Evolutionary conservation across 1,139 yeast genomes (phyloP).

Genomic region (Arxiozyma telluris): DNA sequence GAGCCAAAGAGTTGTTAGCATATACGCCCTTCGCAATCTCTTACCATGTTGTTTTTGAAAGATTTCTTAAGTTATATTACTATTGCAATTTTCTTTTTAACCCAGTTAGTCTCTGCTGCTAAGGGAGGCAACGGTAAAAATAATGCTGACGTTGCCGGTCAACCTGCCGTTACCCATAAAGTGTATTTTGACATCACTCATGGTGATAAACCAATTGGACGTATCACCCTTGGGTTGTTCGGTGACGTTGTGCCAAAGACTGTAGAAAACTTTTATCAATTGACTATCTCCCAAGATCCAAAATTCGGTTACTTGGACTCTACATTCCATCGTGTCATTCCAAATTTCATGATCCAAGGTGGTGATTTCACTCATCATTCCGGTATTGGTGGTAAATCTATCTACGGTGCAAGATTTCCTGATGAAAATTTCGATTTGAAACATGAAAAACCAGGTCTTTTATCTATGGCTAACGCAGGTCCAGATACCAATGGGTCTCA

Average conservation of each 20-base stretch:
- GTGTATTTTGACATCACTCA: conserved; percentile 56
- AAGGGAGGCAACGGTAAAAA: background rate
- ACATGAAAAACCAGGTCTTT: conserved; percentile 60
- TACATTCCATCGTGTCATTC: conserved; percentile 67
- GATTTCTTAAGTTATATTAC: background rate
- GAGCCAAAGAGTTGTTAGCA: background rate
- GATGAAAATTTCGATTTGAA: conserved; percentile 62
- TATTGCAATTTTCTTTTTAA: background rate
- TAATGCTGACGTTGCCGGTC: background rate
- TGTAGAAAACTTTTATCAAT: conserved; percentile 58
- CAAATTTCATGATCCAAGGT: conserved; percentile 74
- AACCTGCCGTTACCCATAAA: conserved; percentile 37
- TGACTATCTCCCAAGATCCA: conserved; percentile 44
- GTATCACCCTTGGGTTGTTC: conserved; percentile 58
- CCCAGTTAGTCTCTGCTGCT: conserved; percentile 1
- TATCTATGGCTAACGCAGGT: conserved; percentile 79
- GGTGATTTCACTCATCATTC: conserved; percentile 66
- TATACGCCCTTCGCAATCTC: background rate
- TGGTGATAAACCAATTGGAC: conserved; percentile 51
- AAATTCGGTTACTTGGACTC: conserved; percentile 46
- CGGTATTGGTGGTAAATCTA: conserved; percentile 70
- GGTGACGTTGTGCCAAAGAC: conserved; percentile 72
- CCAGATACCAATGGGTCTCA: conserved; percentile 75
- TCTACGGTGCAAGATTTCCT: conserved; percentile 57
- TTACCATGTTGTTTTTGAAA: background rate